Evolutionary conservation across 495 filamentous ascomycete species (phyloP).

Genomic region (Trichoderma parareesei): DNA sequence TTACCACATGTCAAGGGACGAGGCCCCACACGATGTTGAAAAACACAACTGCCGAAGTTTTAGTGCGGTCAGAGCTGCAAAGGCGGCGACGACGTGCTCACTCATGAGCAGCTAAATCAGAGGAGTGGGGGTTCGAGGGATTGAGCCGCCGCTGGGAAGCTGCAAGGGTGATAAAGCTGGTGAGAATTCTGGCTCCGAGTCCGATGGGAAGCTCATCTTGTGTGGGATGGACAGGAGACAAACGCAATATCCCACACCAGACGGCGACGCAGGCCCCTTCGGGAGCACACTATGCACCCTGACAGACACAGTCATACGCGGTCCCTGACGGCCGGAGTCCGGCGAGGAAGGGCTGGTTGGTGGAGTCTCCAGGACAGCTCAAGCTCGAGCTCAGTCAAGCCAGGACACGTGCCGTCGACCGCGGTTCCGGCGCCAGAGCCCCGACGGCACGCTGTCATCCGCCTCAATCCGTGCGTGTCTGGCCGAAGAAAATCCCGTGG

Average conservation of each 20-base stretch:
- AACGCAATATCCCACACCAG: too few species aligned
- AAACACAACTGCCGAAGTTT: conserved; percentile 10
- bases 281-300: neutral
- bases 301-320: neutral
- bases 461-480: neutral
- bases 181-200: neutral
- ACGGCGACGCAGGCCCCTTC: neutral
- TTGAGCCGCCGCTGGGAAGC: neutral
- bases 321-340: neutral
- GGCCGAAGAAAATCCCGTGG: conserved; percentile 4
- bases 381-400: neutral
- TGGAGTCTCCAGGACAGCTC: neutral
- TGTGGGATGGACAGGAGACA: too few species aligned
- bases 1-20: neutral
- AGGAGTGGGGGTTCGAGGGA: neutral
- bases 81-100: neutral
- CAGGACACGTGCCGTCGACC: neutral
- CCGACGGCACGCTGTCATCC: neutral
- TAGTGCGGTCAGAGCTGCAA: conserved; percentile 5
- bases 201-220: neutral
- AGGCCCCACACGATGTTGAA: neutral
- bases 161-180: neutral
- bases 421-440: neutral
- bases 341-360: neutral
- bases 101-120: neutral